Percentiles rank a stretch among this genome's conserved stretches.
These are phyloP conservation scores for Lathyrus sativus DNA, from an alignment of 306 rosid species.

Conservation along the genomic window DNA sequence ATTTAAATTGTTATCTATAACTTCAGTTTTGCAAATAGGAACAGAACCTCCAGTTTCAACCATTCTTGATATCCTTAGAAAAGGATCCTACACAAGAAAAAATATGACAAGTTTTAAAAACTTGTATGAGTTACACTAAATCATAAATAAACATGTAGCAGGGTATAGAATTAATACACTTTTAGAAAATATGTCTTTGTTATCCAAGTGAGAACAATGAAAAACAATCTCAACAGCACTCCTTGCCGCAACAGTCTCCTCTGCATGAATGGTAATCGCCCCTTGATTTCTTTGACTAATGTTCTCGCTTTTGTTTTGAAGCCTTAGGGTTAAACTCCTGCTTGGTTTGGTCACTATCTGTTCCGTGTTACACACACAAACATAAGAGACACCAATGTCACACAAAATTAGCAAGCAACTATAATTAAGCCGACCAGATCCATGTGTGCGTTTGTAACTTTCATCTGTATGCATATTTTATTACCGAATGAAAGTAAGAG, in stretches of 20 bases:
- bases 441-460: background rate
- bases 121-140: too few relatives aligned
- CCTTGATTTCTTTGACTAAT: slow-evolving; percentile 54
- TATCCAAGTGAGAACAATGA: slow-evolving; percentile 74
- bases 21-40: slow-evolving; percentile 96
- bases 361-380: background rate
- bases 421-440: slow-evolving; percentile 7
- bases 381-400: background rate
- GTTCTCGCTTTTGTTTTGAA: slow-evolving; percentile 44
- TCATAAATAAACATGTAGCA: background rate
- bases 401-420: slow-evolving; percentile 4
- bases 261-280: slow-evolving; percentile 42
- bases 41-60: slow-evolving; percentile 72
- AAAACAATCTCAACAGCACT: slow-evolving; percentile 64
- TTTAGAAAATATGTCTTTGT: slow-evolving; percentile 79
- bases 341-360: slow-evolving; percentile 76
- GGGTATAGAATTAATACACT: slow-evolving; percentile 51
- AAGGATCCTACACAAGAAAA: slow-evolving; percentile 71
- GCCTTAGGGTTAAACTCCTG: slow-evolving; percentile 55
- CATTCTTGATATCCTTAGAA: slow-evolving; percentile 70
- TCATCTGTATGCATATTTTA: background rate
- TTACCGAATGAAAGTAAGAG: background rate
- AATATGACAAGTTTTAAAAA: background rate
- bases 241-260: slow-evolving; percentile 74
- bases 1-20: slow-evolving; percentile 64